A percentile compares a stretch with the other conserved stretches of the same genome.
Conservation (phyloP, 345 rosid genomes). For the Aegle marmelos region DNA sequence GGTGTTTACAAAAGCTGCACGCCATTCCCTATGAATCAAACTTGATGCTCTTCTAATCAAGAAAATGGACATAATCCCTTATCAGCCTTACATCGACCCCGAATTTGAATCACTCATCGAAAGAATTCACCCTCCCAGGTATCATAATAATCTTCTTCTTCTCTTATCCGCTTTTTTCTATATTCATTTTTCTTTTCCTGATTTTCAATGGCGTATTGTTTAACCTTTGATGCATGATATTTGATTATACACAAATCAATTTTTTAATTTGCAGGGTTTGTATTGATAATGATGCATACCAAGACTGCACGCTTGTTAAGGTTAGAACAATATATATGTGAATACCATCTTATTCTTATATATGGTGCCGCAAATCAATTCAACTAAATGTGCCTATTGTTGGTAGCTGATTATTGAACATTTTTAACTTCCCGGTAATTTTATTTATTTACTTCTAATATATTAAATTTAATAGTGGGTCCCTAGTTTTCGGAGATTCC, state of each 20-base stretch:
- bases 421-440: too few species aligned
- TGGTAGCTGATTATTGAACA: background rate
- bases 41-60: background rate
- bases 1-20: background rate
- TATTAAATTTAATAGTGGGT: background rate
- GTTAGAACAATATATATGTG: conserved; percentile 17
- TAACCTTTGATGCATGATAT: too few species aligned
- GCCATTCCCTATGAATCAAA: background rate
- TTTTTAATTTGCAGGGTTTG: conserved; percentile 53
- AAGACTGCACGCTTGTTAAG: conserved; percentile 85
- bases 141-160: background rate
- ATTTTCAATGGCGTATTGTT: background rate
- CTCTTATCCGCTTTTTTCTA: background rate
- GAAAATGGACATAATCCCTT: conserved; percentile 50
- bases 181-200: background rate
- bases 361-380: background rate
- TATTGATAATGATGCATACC: conserved; percentile 72
- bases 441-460: too few species aligned
- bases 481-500: conserved; percentile 6
- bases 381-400: background rate
- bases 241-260: background rate
- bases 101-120: conserved; percentile 74
- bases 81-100: conserved; percentile 78
- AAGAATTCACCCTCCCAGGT: conserved; percentile 87
- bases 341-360: background rate